Evolutionary conservation across 2,329 filamentous ascomycete genomes (phyloP).

Genomic region (Neocatenulostroma microsporum): DNA sequence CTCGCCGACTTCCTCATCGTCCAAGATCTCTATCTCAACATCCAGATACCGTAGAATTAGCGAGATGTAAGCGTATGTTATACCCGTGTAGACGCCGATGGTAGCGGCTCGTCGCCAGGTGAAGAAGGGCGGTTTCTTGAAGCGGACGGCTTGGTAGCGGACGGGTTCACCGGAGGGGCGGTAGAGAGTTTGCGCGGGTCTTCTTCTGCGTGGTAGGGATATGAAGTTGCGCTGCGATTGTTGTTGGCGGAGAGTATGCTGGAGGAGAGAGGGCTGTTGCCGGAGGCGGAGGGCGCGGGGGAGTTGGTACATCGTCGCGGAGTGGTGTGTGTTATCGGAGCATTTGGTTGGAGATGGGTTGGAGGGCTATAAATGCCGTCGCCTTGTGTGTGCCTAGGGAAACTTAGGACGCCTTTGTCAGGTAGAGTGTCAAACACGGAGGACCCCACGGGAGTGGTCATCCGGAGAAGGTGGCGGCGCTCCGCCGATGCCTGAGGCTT

Average conservation of each 20-base stretch:
- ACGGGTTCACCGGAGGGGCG: constrained; percentile 17
- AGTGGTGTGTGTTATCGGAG: constrained; percentile 2
- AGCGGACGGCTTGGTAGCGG: constrained; percentile 32
- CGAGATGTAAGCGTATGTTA: constrained; percentile 16
- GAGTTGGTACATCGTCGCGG: constrained; percentile 20
- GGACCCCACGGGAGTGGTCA: too few relatives aligned
- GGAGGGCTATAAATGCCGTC: too few relatives aligned
- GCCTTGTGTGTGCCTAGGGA: too few relatives aligned
- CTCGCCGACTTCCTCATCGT: constrained; percentile 17
- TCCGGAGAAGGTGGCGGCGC: too few relatives aligned
- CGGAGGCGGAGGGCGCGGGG: constrained; percentile 23
- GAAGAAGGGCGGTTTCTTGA: constrained; percentile 30
- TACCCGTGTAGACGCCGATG: constrained; percentile 17
- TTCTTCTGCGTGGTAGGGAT: constrained; percentile 7
- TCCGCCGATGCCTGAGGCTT: too few relatives aligned
- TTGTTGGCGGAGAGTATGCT: neutral
- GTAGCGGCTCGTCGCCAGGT: constrained; percentile 22
- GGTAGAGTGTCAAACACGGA: too few relatives aligned
- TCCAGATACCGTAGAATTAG: constrained; percentile 21
- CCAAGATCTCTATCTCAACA: constrained; percentile 24
- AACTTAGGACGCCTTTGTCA: too few relatives aligned
- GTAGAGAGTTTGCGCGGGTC: constrained; percentile 11
- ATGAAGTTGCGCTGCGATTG: constrained; percentile 8
- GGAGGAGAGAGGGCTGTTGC: constrained; percentile 14
- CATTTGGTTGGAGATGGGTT: too few relatives aligned